Evolutionary conservation across 1,284 basidiomycete species (phyloP), one percentile per base, ranked within the genome.

Genomic region (Puccinia polysora): DNA sequence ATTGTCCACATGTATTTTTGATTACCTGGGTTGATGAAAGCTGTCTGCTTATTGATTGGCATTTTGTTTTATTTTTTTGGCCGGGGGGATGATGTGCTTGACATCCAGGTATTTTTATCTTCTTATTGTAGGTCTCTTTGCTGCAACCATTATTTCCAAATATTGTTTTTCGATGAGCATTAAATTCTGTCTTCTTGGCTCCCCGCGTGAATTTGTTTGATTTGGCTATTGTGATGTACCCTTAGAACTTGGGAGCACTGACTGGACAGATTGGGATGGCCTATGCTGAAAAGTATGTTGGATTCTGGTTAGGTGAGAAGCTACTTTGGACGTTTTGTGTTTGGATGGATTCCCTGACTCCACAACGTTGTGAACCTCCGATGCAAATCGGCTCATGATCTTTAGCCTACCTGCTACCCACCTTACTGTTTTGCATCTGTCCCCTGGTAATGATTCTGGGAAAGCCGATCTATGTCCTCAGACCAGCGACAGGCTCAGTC

Each of bases 401-500:
- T n/a, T 70, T 50, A 52, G 25, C 56, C 52, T 79, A 75, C 77
- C 74, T 78, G 53, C 75, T 82, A 14, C 81, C 81, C 6, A 81
- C 81, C 32, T 62, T 80, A 69, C 77, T 82, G 25, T 80, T 82
- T 72, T 71, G 78, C 52, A 74, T 82, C n/a, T 79, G 78, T 75
- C 88, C 90, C 0, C 74, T 89, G 76, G 84, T 92, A 60, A 85
- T 94, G 43, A 84, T 81, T 76, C 73, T 83, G 60, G 89, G 89
- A 2, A 83, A 84, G 63, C 86, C 87, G 73, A 82, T 83, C 36
- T 93, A 93, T 80, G 79, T 81, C 28, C 82, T 82, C 40, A 85
- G 86, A 0, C 87, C 89, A 10, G 91, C 90, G 0, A 82, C 84
- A 0, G 90, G 90, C n/a, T 91, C 89, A 7, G 86, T 92, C 18